These are phyloP conservation scores for Parmelia sp. DNA, from an alignment of 495 filamentous ascomycete species.

Conservation along the genomic window DNA sequence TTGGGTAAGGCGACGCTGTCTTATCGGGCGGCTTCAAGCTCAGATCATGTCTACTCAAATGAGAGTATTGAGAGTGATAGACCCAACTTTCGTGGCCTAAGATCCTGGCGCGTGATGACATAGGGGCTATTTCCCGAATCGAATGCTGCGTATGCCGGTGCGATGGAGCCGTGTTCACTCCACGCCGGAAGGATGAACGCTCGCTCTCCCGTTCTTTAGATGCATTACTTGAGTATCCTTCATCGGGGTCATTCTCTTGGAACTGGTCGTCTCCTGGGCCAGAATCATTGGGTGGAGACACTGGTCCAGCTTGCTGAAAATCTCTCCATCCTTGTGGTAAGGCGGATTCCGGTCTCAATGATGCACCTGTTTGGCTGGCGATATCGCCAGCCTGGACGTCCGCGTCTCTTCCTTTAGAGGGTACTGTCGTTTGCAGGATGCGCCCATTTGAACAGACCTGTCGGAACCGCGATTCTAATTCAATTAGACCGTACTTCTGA, in stretches of 20 bases:
- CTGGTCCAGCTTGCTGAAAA: neutral
- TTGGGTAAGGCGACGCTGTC: conserved; percentile 8
- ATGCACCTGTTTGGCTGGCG: neutral
- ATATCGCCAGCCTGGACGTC: neutral
- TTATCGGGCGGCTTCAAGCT: conserved; percentile 4
- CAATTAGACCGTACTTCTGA: conserved; percentile 4
- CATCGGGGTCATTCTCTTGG: neutral
- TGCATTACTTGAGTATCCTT: conserved; percentile 5
- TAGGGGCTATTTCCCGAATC: neutral
- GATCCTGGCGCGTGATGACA: neutral
- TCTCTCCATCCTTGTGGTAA: conserved; percentile 1
- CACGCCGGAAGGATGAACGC: neutral
- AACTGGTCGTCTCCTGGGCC: neutral
- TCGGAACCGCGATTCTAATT: neutral
- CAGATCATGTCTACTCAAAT: neutral
- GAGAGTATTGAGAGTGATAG: conserved; percentile 3
- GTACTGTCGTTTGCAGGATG: neutral
- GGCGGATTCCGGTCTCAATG: neutral
- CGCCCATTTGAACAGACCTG: too few species aligned
- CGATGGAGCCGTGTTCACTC: neutral
- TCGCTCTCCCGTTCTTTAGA: conserved; percentile 6
- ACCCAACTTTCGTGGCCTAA: neutral
- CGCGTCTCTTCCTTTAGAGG: neutral
- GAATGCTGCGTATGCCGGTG: conserved; percentile 4
- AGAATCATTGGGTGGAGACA: neutral